Conservation (phyloP, 2,329 filamentous ascomycete species). For the Phoma herbarum region DNA sequence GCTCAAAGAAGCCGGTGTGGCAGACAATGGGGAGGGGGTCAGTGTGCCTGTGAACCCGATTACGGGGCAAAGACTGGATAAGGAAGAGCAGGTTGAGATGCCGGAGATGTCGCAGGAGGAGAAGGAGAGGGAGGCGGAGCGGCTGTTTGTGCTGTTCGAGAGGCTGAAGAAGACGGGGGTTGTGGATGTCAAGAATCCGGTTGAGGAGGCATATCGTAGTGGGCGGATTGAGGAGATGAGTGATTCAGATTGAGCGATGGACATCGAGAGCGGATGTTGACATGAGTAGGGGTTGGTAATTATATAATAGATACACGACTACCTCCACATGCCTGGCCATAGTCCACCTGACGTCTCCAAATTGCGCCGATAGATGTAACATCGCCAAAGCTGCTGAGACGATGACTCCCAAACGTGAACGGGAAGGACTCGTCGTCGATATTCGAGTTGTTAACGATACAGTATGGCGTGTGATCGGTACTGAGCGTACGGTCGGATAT, state of each 20-base stretch:
- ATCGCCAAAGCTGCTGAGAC: background rate
- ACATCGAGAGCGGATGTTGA: background rate
- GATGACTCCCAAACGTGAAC: background rate
- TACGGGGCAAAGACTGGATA: slow-evolving; percentile 81
- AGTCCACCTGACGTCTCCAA: background rate
- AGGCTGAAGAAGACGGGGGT: slow-evolving; percentile 78
- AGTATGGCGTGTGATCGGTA: background rate
- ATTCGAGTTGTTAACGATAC: background rate
- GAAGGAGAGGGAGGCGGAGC: slow-evolving; percentile 90
- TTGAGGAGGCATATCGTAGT: slow-evolving; percentile 72
- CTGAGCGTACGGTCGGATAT: background rate
- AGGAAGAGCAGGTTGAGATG: slow-evolving; percentile 66
- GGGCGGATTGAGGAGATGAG: slow-evolving; percentile 77
- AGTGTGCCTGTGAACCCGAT: slow-evolving; percentile 75
- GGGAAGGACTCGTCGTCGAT: background rate
- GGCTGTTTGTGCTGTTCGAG: slow-evolving; percentile 89
- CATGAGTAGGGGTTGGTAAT: background rate
- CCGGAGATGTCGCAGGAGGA: slow-evolving; percentile 89
- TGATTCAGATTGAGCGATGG: slow-evolving; percentile 51
- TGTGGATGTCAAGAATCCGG: slow-evolving; percentile 80
- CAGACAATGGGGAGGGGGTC: slow-evolving; percentile 22
- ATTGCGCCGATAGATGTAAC: background rate
- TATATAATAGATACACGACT: background rate
- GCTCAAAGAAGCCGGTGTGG: slow-evolving; percentile 55
- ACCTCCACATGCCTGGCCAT: background rate